Percentiles rank a stretch among this genome's conserved stretches.
These are phyloP conservation scores for Pseudevernia furfuracea DNA, from an alignment of 495 filamentous ascomycete species.

Conservation along the genomic window DNA sequence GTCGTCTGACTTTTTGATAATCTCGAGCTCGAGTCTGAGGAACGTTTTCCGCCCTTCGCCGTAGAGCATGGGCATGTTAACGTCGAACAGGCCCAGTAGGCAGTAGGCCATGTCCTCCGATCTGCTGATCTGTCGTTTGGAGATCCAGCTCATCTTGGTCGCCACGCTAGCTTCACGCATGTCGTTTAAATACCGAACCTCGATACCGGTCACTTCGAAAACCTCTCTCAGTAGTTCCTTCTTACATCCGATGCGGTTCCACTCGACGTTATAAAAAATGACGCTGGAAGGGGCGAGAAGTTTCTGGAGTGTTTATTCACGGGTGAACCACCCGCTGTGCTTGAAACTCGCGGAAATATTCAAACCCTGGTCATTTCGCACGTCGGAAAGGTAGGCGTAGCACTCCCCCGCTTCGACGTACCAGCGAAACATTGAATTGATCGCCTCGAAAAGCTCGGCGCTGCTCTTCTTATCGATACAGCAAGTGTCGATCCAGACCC, in stretches of 20 bases:
- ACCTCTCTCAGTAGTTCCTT: slow-evolving; percentile 19
- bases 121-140: slow-evolving; percentile 23
- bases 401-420: slow-evolving; percentile 31
- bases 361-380: slow-evolving; percentile 9
- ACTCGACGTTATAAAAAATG: slow-evolving; percentile 30
- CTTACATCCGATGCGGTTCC: slow-evolving; percentile 29
- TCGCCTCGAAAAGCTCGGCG: slow-evolving; percentile 33
- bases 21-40: slow-evolving; percentile 28
- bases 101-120: slow-evolving; percentile 29
- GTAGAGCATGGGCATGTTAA: slow-evolving; percentile 31
- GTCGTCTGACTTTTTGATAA: slow-evolving; percentile 28
- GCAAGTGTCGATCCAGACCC: slow-evolving; percentile 39
- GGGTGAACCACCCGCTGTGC: slow-evolving; percentile 36
- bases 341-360: slow-evolving; percentile 20
- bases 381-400: slow-evolving; percentile 37
- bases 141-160: slow-evolving; percentile 28
- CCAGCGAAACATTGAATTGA: slow-evolving; percentile 29
- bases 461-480: slow-evolving; percentile 39
- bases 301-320: slow-evolving; percentile 41
- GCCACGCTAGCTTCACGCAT: slow-evolving; percentile 17
- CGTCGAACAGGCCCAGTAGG: slow-evolving; percentile 27
- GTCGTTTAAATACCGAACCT: not conserved
- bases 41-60: slow-evolving; percentile 30
- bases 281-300: slow-evolving; percentile 34
- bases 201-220: slow-evolving; percentile 29